Percentiles rank a stretch among this genome's conserved stretches.
phyloP scores from a whole-genome alignment of 169 alveolate species.

The Eimeria brunetti region DNA sequence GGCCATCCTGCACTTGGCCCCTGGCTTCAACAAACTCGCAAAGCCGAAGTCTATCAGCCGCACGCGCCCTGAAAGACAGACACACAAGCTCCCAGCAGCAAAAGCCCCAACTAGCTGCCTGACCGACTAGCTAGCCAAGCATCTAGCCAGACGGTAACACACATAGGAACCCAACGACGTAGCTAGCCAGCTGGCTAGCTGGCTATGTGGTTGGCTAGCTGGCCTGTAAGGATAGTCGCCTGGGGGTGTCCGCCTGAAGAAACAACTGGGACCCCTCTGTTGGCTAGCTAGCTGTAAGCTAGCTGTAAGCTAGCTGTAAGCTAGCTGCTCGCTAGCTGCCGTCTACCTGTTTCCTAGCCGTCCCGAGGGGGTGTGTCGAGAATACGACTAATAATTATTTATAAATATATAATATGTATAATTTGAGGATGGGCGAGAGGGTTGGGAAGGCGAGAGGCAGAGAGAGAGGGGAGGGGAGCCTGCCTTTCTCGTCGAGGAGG shows the following conservation, averaged over 20 bases:
- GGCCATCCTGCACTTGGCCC: slow-evolving; percentile 80
- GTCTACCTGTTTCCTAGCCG: no score
- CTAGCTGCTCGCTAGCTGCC: no score
- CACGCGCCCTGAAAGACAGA: slow-evolving; percentile 35
- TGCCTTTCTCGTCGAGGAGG: slow-evolving; percentile 85
- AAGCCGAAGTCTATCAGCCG: slow-evolving; percentile 82
- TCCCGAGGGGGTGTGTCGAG: no score
- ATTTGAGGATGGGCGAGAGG: background rate
- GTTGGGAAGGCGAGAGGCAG: background rate
- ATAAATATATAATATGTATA: no score
- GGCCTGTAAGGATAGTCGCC: no score
- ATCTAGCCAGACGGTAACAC: no score
- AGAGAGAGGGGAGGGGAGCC: background rate
- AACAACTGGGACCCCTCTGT: no score
- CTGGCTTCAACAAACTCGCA: slow-evolving; percentile 50
- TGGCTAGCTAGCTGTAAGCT: background rate
- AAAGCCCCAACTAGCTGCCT: background rate
- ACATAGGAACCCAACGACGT: background rate
- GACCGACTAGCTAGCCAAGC: no score
- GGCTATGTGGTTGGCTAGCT: background rate
- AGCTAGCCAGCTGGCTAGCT: background rate
- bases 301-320: background rate
- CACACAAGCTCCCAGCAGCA: background rate
- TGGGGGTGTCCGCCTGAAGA: no score
- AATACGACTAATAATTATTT: no score